Conservation (phyloP, 2,329 filamentous ascomycete species). For the Fusarium sp. region DNA sequence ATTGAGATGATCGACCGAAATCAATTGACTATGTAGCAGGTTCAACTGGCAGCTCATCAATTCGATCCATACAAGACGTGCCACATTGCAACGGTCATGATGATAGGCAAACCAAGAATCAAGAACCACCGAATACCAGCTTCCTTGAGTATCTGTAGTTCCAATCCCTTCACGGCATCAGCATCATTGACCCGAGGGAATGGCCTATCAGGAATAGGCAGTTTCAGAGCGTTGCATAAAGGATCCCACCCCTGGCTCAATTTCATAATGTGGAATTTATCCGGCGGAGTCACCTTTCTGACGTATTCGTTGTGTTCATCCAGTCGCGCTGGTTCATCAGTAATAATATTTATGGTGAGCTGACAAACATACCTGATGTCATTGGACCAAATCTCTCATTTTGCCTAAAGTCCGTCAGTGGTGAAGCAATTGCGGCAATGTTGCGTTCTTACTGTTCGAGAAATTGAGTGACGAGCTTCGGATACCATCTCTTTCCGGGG, state of each 20-base stretch:
- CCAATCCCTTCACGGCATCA: background rate
- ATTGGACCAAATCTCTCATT: background rate
- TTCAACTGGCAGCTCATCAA: background rate
- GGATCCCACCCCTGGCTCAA: background rate
- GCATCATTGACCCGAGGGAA: background rate
- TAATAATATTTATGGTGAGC: too few relatives aligned
- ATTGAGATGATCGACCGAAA: too few relatives aligned
- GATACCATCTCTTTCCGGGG: background rate
- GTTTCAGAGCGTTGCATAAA: background rate
- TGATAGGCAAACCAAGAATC: background rate
- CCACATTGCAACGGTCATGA: background rate
- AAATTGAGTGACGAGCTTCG: background rate
- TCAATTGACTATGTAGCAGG: background rate
- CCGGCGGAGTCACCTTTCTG: background rate
- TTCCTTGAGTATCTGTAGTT: background rate
- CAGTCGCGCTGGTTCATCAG: background rate
- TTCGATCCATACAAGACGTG: background rate
- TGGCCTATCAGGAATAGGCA: background rate
- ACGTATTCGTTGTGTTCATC: background rate
- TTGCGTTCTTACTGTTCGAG: background rate
- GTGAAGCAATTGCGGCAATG: background rate
- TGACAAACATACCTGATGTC: background rate
- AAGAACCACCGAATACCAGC: background rate
- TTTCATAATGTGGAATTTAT: background rate
- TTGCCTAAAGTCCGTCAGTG: background rate